phyloP scores from a whole-genome alignment of 164 flowering plant species.

The Buxus sempervirens region DNA sequence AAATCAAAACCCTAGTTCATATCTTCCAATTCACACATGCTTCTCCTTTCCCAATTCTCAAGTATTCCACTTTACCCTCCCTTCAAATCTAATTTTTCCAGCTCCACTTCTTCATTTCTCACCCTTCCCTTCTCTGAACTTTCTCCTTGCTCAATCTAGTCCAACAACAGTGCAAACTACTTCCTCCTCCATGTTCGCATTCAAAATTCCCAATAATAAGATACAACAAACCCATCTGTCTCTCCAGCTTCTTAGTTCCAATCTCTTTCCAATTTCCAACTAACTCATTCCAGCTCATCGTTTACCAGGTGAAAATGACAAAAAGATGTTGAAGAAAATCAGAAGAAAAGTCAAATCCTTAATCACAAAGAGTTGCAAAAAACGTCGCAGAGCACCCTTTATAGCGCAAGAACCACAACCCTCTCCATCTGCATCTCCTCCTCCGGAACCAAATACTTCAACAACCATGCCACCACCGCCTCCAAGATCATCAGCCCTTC shows the following conservation, averaged over 20 bases:
- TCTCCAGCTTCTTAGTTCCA: too few relatives aligned
- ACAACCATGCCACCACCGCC: constrained; percentile 16
- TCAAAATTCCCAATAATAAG: too few relatives aligned
- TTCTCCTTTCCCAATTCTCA: neutral
- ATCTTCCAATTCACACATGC: neutral
- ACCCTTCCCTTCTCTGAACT: constrained; percentile 3
- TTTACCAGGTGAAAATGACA: too few relatives aligned
- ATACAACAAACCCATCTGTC: too few relatives aligned
- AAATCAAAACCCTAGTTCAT: neutral
- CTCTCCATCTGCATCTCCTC: constrained; percentile 2
- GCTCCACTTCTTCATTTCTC: neutral
- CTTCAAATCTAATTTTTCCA: constrained; percentile 9
- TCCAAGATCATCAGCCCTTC: constrained; percentile 15
- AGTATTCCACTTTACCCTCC: neutral
- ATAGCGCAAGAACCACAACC: neutral
- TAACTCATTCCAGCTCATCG: constrained; percentile 7
- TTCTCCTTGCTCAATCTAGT: neutral
- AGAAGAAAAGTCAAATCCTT: constrained; percentile 36
- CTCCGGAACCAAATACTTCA: constrained; percentile 6
- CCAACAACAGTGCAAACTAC: neutral
- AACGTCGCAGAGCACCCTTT: constrained; percentile 10
- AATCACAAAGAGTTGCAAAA: constrained; percentile 31
- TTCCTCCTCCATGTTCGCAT: neutral
- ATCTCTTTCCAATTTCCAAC: constrained; percentile 1
- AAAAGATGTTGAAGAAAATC: constrained; percentile 34